Percentiles rank a stretch among this genome's conserved stretches.
These are phyloP conservation scores for Didymella pomorum DNA, from an alignment of 2,329 filamentous ascomycete genomes.

Conservation along the genomic window DNA sequence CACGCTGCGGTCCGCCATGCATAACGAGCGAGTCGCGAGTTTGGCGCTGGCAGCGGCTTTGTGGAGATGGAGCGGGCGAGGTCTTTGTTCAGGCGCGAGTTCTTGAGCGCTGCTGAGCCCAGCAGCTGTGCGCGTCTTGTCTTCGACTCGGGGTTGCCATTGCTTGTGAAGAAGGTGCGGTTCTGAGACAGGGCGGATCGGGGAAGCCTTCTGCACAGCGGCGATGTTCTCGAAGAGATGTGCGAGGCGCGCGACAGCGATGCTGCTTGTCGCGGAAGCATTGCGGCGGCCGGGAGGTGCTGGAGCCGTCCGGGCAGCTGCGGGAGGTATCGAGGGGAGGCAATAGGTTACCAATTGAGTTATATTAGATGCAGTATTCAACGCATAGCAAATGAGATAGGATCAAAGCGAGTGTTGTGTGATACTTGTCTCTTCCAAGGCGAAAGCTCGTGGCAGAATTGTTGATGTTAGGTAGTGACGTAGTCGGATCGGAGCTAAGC, in stretches of 20 bases:
- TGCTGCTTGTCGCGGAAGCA: constrained; percentile 43
- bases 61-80: constrained; percentile 41
- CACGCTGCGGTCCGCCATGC: constrained; percentile 74
- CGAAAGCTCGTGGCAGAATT: constrained; percentile 10
- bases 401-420: constrained; percentile 10
- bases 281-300: constrained; percentile 21
- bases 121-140: constrained; percentile 36
- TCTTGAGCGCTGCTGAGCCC: constrained; percentile 29
- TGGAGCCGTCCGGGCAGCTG: constrained; percentile 16
- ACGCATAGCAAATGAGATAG: constrained; percentile 2
- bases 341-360: constrained; percentile 11
- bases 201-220: constrained; percentile 24
- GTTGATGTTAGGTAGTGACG: constrained; percentile 13
- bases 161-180: constrained; percentile 40
- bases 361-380: constrained; percentile 2
- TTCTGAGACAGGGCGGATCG: constrained; percentile 25
- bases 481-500: constrained; percentile 13
- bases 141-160: constrained; percentile 29
- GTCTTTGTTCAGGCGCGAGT: constrained; percentile 29
- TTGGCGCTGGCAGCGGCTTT: constrained; percentile 42
- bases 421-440: constrained; percentile 4
- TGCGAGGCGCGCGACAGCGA: constrained; percentile 40
- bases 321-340: not conserved
- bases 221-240: constrained; percentile 28
- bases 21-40: constrained; percentile 58